Percentiles rank a stretch among this genome's conserved stretches.
These are phyloP conservation scores for Fusarium pseudocircinatum DNA, from an alignment of 2,329 filamentous ascomycete genomes.

Conservation along the genomic window DNA sequence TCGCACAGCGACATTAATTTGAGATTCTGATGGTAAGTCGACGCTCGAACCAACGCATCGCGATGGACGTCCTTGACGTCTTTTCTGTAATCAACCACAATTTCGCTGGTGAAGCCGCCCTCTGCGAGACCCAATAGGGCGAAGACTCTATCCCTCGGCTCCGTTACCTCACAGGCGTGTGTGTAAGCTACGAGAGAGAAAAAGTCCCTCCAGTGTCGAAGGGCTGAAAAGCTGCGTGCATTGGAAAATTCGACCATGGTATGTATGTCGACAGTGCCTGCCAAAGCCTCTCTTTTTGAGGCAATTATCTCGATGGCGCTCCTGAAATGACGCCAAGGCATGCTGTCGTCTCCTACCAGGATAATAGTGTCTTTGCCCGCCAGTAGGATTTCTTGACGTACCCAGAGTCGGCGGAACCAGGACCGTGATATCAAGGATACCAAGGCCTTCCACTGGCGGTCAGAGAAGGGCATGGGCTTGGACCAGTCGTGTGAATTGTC, in stretches of 20 bases:
- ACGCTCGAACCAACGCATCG: background rate
- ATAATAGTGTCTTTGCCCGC: background rate
- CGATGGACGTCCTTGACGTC: background rate
- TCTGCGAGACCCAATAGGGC: background rate
- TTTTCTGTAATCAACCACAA: background rate
- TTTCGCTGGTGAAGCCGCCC: background rate
- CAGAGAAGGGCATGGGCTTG: background rate
- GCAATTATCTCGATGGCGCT: background rate
- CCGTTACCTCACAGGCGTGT: background rate
- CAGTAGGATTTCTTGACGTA: background rate
- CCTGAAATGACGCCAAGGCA: background rate
- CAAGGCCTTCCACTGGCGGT: background rate
- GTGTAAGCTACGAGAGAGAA: background rate
- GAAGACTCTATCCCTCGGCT: background rate
- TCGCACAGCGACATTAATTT: background rate
- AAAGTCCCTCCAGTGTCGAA: background rate
- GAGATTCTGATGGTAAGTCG: background rate
- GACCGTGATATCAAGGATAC: background rate
- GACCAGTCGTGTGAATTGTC: background rate
- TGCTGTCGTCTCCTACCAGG: background rate
- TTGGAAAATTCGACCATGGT: background rate
- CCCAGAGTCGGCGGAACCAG: background rate
- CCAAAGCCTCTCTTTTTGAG: background rate
- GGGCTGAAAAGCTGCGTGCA: background rate
- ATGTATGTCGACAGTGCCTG: background rate